A percentile compares a stretch with the other conserved stretches of the same genome.
These are phyloP conservation scores for Selaginella tamariscina DNA, from an alignment of 75 land plant genomes.

Conservation along the genomic window DNA sequence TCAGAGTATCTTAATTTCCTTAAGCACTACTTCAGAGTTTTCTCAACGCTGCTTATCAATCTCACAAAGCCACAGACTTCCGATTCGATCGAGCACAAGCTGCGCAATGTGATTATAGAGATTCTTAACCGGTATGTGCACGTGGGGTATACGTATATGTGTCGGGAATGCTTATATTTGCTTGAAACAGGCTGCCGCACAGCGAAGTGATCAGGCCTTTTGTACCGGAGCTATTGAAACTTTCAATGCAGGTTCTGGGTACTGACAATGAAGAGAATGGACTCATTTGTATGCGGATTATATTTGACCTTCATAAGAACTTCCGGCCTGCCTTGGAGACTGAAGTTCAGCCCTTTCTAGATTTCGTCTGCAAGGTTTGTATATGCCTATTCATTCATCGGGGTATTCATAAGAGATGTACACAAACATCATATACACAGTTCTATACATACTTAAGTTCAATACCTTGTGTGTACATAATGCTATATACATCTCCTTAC, in stretches of 20 bases:
- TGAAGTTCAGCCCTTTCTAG: constrained; percentile 92
- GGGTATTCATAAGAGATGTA: too few relatives aligned
- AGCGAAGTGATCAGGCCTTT: constrained; percentile 90
- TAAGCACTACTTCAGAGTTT: constrained; percentile 83
- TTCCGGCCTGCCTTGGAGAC: constrained; percentile 78
- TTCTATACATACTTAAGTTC: too few relatives aligned
- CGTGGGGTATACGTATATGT: too few relatives aligned
- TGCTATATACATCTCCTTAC: too few relatives aligned
- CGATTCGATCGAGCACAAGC: constrained; percentile 82
- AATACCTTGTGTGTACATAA: too few relatives aligned
- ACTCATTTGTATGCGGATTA: constrained; percentile 76
- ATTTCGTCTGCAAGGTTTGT: constrained; percentile 66
- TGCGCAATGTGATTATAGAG: constrained; percentile 81
- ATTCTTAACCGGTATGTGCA: constrained; percentile 89
- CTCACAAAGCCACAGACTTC: constrained; percentile 64
- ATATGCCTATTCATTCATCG: not conserved
- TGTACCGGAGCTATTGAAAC: constrained; percentile 82
- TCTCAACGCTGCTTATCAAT: constrained; percentile 55
- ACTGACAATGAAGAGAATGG: constrained; percentile 95
- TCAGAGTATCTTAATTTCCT: constrained; percentile 93
- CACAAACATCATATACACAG: too few relatives aligned
- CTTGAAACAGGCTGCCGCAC: constrained; percentile 91
- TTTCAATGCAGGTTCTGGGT: constrained; percentile 78
- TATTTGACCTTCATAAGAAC: constrained; percentile 83
- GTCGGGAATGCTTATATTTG: too few relatives aligned